A percentile compares a stretch with the other conserved stretches of the same genome.
phyloP scores from a whole-genome alignment of 202 grass and related monocot genomes.

The Schoenoplectus tabernaemontani region DNA sequence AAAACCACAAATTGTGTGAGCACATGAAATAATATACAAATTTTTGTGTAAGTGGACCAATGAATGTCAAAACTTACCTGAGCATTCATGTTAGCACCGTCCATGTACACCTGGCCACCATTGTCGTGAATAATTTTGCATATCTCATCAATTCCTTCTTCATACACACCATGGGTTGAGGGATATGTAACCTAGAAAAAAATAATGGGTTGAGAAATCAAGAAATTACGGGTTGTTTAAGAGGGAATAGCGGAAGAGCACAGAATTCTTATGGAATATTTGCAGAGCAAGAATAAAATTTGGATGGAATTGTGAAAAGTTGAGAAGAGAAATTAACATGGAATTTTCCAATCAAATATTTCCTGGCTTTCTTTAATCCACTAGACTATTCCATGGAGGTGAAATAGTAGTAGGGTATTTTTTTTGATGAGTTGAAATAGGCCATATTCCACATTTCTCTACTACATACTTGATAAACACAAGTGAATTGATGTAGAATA shows the following conservation, averaged over 20 bases:
- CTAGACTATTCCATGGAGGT: background rate
- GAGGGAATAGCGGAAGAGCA: background rate
- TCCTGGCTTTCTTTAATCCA: background rate
- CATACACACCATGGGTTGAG: constrained; percentile 98
- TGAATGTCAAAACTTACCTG: constrained; percentile 50
- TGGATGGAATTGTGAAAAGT: background rate
- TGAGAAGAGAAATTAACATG: background rate
- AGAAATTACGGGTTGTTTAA: background rate
- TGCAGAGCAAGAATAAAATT: background rate
- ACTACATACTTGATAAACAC: background rate
- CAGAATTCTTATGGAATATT: background rate
- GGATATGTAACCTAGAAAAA: constrained; percentile 84
- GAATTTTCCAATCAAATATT: background rate
- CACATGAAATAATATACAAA: constrained; percentile 3
- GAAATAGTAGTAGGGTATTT: background rate
- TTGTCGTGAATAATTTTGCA: constrained; percentile 97
- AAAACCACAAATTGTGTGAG: background rate
- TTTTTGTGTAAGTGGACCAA: background rate
- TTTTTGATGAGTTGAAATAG: background rate
- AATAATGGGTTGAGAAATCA: background rate
- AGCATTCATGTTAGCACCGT: constrained; percentile 99
- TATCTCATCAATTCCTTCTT: constrained; percentile 98
- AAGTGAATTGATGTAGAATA: background rate
- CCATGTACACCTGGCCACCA: constrained; percentile 98
- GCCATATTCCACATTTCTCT: background rate